Evolutionary conservation across 306 rosid species (phyloP).

Genomic region (Cotoneaster glaucophyllus): DNA sequence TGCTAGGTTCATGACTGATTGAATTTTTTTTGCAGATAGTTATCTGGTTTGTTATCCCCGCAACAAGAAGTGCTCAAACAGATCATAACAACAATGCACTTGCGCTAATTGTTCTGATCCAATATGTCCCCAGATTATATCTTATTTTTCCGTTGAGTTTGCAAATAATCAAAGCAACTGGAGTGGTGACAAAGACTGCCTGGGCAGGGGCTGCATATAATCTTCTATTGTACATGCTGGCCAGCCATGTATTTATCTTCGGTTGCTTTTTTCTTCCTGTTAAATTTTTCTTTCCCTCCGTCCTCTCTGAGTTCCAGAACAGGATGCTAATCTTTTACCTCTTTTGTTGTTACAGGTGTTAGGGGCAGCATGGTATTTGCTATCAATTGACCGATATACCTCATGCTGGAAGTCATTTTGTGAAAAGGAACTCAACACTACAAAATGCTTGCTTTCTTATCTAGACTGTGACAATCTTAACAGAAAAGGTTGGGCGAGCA

Average conservation of each 20-base stretch:
- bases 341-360: conserved; percentile 53
- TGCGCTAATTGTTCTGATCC: conserved; percentile 90
- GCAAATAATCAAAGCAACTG: conserved; percentile 89
- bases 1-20: conserved; percentile 13
- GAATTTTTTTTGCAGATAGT: conserved; percentile 60
- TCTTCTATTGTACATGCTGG: conserved; percentile 85
- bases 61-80: conserved; percentile 55
- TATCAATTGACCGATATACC: conserved; percentile 79
- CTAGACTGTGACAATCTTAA: conserved; percentile 55
- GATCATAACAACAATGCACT: conserved; percentile 91
- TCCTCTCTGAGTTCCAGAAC: neutral
- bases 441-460: conserved; percentile 35
- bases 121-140: conserved; percentile 90
- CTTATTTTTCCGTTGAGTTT: conserved; percentile 87
- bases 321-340: conserved; percentile 1
- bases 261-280: neutral
- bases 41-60: conserved; percentile 93
- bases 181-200: conserved; percentile 97
- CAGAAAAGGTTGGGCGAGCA: conserved; percentile 39
- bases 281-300: neutral
- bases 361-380: conserved; percentile 96
- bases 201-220: conserved; percentile 99
- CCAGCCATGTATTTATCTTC: conserved; percentile 78
- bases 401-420: conserved; percentile 84
- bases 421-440: conserved; percentile 39